Percentiles rank a stretch among this genome's conserved stretches.
Conservation (phyloP, 2,329 filamentous ascomycete species). For the Lecanoromycetidae sp. region DNA sequence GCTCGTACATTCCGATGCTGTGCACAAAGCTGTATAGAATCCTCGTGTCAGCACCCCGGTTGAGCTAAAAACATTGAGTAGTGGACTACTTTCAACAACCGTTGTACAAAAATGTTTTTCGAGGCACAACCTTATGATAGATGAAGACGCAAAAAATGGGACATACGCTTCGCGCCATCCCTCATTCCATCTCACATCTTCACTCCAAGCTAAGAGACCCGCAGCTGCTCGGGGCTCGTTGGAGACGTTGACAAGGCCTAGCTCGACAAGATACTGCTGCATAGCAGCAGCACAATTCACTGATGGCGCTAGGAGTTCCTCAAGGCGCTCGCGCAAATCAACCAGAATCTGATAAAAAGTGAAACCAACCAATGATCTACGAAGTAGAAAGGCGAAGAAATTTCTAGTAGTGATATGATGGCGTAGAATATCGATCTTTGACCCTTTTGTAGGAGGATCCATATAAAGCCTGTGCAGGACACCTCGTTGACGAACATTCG, state of each 20-base stretch:
- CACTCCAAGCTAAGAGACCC: conserved; percentile 52
- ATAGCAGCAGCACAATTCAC: conserved; percentile 47
- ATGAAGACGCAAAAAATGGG: no score
- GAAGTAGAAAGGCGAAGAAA: conserved; percentile 53
- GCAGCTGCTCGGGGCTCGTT: conserved; percentile 48
- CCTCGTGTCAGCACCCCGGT: neutral
- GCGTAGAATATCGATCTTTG: conserved; percentile 9
- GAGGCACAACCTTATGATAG: no score
- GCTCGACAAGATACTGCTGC: conserved; percentile 46
- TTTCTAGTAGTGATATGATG: conserved; percentile 53
- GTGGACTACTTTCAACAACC: no score
- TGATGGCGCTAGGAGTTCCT: conserved; percentile 38
- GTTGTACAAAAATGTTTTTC: no score
- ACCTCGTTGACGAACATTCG: neutral
- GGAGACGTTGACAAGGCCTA: conserved; percentile 51
- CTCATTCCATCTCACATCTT: conserved; percentile 51
- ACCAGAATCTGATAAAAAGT: conserved; percentile 53
- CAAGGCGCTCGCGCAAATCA: conserved; percentile 48
- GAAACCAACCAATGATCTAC: conserved; percentile 46
- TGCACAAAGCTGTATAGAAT: conserved; percentile 42
- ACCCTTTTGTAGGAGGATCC: neutral
- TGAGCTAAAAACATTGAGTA: no score
- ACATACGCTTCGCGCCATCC: conserved; percentile 47
- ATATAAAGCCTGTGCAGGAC: conserved; percentile 9
- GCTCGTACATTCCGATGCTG: conserved; percentile 49